A percentile compares a stretch with the other conserved stretches of the same genome.
phyloP scores from a whole-genome alignment of 306 rosid genomes.

The Cucumis sativus region DNA sequence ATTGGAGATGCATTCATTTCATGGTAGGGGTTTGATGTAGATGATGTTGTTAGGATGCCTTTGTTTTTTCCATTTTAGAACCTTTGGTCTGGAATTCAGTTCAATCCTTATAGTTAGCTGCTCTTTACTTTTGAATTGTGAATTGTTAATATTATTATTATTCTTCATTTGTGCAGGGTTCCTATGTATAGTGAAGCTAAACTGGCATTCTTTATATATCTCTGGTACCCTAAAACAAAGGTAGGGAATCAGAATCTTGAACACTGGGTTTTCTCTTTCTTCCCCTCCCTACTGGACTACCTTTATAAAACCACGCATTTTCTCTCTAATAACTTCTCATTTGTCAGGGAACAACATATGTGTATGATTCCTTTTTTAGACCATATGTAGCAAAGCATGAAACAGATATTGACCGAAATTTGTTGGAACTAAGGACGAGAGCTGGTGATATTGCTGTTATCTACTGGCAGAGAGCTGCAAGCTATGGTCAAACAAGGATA shows the following conservation, averaged over 20 bases:
- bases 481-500: constrained; percentile 74
- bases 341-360: constrained; percentile 78
- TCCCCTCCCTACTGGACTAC: not conserved
- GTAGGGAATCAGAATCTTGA: constrained; percentile 23
- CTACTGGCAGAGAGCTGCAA: constrained; percentile 83
- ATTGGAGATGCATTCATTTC: constrained; percentile 74
- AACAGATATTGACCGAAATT: constrained; percentile 68
- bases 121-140: not conserved
- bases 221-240: constrained; percentile 87
- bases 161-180: constrained; percentile 45
- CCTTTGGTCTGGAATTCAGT: not conserved
- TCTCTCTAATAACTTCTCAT: constrained; percentile 5
- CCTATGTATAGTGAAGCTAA: constrained; percentile 96
- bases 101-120: not conserved
- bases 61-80: not conserved
- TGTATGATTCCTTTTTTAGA: constrained; percentile 80
- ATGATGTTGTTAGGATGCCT: not conserved
- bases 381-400: constrained; percentile 82
- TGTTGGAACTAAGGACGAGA: constrained; percentile 73
- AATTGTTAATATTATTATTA: not conserved
- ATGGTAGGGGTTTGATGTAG: constrained; percentile 39
- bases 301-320: not conserved
- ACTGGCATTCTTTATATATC: constrained; percentile 74
- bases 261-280: not conserved
- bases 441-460: constrained; percentile 59